Evolutionary conservation across 1,139 yeast species (phyloP).

Genomic region (Candida dubliniensis): DNA sequence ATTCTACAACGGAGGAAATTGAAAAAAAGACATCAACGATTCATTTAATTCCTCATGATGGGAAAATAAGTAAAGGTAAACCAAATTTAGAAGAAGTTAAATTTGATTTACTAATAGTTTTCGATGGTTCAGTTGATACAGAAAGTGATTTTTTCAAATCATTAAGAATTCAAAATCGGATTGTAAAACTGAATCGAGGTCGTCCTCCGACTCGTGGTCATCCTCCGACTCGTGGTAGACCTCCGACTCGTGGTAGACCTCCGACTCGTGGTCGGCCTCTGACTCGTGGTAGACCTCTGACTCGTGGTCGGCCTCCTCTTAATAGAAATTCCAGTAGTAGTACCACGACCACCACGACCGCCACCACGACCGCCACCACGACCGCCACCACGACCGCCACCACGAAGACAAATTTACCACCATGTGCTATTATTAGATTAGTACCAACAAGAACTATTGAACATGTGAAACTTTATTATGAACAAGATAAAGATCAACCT

Average conservation of each 20-base stretch:
- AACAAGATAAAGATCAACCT: conserved; percentile 27
- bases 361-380: too few relatives aligned
- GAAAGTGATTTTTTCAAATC: conserved; percentile 25
- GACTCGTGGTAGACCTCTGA: too few relatives aligned
- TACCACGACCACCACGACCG: too few relatives aligned
- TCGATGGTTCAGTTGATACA: conserved; percentile 69
- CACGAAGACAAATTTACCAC: not conserved
- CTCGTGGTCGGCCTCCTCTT: too few relatives aligned
- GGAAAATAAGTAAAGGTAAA: conserved; percentile 30
- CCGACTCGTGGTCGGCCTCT: too few relatives aligned
- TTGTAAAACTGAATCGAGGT: conserved; percentile 4
- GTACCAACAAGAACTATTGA: conserved; percentile 82
- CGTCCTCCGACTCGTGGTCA: too few relatives aligned
- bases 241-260: too few relatives aligned
- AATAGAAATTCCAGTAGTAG: too few relatives aligned
- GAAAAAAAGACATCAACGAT: conserved; percentile 17
- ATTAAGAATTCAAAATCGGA: conserved; percentile 34
- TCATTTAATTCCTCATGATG: conserved; percentile 49
- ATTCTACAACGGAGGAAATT: conserved; percentile 10
- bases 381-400: too few relatives aligned
- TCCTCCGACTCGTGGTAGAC: too few relatives aligned
- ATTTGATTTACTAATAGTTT: conserved; percentile 64
- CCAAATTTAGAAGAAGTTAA: conserved; percentile 26
- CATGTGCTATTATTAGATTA: conserved; percentile 58
- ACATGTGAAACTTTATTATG: conserved; percentile 54